These are phyloP conservation scores for Croton setiger DNA, from an alignment of 441 rosid genomes.

Conservation along the genomic window DNA sequence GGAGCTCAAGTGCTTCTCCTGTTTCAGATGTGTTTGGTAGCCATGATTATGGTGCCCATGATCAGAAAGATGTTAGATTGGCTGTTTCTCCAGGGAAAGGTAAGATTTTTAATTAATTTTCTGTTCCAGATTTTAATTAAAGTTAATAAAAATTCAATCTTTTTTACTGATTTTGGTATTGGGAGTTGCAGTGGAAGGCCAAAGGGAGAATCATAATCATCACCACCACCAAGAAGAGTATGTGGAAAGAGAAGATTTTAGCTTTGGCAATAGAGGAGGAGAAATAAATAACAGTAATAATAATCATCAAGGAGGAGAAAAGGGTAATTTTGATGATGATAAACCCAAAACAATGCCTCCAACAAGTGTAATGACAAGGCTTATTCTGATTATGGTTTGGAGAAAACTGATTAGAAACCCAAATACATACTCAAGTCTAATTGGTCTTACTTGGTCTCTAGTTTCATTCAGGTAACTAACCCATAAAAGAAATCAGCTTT, in stretches of 20 bases:
- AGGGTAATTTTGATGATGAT: constrained; percentile 32
- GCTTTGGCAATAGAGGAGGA: constrained; percentile 62
- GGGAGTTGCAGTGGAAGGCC: constrained; percentile 34
- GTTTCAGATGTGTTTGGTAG: constrained; percentile 88
- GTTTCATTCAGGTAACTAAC: constrained; percentile 67
- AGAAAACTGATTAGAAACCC: constrained; percentile 97
- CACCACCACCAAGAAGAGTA: constrained; percentile 34
- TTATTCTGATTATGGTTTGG: constrained; percentile 97
- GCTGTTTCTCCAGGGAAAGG: constrained; percentile 83
- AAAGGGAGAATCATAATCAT: constrained; percentile 29
- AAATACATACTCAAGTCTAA: constrained; percentile 88
- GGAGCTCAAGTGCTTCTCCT: constrained; percentile 97
- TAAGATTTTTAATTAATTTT: not conserved
- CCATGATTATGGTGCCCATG: constrained; percentile 47
- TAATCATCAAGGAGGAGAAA: constrained; percentile 45
- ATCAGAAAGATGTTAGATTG: constrained; percentile 67
- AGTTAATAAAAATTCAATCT: not conserved
- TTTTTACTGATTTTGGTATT: not conserved
- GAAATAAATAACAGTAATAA: constrained; percentile 37
- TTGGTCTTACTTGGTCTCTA: constrained; percentile 90
- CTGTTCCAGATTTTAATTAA: not conserved
- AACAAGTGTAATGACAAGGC: constrained; percentile 98
- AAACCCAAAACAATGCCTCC: constrained; percentile 90
- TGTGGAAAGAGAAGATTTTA: constrained; percentile 80
- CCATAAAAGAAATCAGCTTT: constrained; percentile 13